Evolutionary conservation across 768 basidiomycete genomes (phyloP), one percentile per base, ranked within the genome.

Genomic region (Termitomyces sp.): DNA sequence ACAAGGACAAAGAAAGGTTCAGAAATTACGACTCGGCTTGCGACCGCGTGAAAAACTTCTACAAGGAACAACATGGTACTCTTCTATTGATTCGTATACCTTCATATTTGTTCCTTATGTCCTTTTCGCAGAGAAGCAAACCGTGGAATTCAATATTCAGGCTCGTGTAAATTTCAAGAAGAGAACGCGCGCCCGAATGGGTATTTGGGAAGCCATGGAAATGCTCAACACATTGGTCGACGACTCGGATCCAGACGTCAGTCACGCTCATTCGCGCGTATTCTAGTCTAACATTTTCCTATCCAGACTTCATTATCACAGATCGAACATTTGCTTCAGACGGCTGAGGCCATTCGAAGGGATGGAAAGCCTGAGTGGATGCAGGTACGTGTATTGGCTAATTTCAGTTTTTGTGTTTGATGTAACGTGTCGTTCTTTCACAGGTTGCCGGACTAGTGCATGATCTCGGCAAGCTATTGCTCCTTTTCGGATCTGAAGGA

Each of bases 321-420:
- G 24, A 65, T 65, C 36, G 91, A 94, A 67, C 94, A 96, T 70
- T 81, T 96, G 3, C 81, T 96, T 1, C 94, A 96, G 70, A 94
- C 92, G 0, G 92, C 92, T n/a, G 92, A 94, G 68, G 91, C 92
- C 12, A 93, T 94, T 65, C 82, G 92, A 49, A 79, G 83, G 24
- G 92, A 94, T 63, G 92, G 91, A 0, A 91, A 92, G 70, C 92
- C 92, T 0, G 92, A 94, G 64, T 94, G 92, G 92, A 93, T 94
- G 92, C 91, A 93, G 77, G 58, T 59, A 40, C n/a, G 58, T 51
- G 8, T 36, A 39, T 4, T 28, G 24, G 24, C 13, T 8, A 39
- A 15, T 22, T 48, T 24, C 18, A 18, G 28, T 18, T 24, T 32
- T 35, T 13, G 45, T 24, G 20, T 48, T 38, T 48, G 45, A 57